phyloP scores from a whole-genome alignment of 768 basidiomycete genomes.

The Lactifluus subvellereus region DNA sequence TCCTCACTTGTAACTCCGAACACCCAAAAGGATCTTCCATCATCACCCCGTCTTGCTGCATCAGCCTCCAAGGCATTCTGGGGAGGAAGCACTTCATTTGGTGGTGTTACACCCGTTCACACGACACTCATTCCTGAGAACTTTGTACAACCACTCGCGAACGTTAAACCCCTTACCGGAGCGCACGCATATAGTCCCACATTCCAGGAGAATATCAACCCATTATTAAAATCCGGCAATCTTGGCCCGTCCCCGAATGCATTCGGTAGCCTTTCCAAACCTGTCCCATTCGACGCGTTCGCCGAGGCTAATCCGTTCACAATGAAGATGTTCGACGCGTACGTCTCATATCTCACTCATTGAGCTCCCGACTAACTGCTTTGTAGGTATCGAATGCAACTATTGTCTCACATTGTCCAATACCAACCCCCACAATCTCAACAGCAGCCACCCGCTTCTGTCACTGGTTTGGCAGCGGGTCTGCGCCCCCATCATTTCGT shows the following conservation, averaged over 20 bases:
- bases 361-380: constrained; percentile 9
- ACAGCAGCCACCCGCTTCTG: constrained; percentile 20
- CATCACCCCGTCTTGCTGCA: constrained; percentile 46
- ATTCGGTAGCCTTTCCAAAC: constrained; percentile 28
- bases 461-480: constrained; percentile 29
- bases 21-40: constrained; percentile 71
- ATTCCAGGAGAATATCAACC: constrained; percentile 76
- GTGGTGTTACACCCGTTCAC: constrained; percentile 80
- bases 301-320: constrained; percentile 77
- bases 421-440: constrained; percentile 47
- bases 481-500: constrained; percentile 37
- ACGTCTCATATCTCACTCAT: constrained; percentile 32
- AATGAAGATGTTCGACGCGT: constrained; percentile 79
- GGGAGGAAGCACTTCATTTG: constrained; percentile 60
- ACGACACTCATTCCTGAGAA: constrained; percentile 72
- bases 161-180: constrained; percentile 21
- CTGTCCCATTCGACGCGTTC: constrained; percentile 64
- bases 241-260: constrained; percentile 31
- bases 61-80: constrained; percentile 53
- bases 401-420: constrained; percentile 85
- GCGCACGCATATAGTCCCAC: constrained; percentile 25
- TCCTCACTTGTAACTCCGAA: constrained; percentile 52
- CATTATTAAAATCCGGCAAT: constrained; percentile 47
- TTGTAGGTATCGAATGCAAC: constrained; percentile 72
- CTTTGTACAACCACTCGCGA: constrained; percentile 14